Evolutionary conservation across 202 grass and related monocot genomes (phyloP).

Genomic region (Carex sylvatica): DNA sequence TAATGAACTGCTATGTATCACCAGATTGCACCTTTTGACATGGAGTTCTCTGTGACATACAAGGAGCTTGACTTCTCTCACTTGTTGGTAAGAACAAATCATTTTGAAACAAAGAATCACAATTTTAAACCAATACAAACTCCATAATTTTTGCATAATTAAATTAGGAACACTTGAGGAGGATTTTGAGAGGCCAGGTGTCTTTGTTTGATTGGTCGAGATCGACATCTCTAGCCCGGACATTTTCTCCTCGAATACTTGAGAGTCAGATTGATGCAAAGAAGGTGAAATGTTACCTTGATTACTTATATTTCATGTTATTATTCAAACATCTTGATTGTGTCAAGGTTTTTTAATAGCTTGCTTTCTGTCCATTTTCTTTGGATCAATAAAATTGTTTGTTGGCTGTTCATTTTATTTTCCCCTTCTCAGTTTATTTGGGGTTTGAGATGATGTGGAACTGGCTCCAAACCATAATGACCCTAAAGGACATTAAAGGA

Average conservation of each 20-base stretch:
- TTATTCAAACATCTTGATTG: constrained; percentile 8
- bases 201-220: constrained; percentile 99
- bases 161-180: constrained; percentile 88
- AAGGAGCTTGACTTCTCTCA: constrained; percentile 99
- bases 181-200: constrained; percentile 95
- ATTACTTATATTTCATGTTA: neutral
- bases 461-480: neutral
- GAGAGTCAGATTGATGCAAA: constrained; percentile 96
- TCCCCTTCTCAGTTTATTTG: neutral
- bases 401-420: neutral
- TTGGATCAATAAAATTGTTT: constrained; percentile 8
- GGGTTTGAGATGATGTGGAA: neutral
- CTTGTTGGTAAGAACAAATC: constrained; percentile 67
- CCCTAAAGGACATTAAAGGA: neutral
- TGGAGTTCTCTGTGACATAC: constrained; percentile 91
- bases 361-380: neutral
- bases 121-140: constrained; percentile 6
- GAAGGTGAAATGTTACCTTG: constrained; percentile 54
- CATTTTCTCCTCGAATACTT: constrained; percentile 81
- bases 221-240: constrained; percentile 75
- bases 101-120: constrained; percentile 20
- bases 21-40: constrained; percentile 89
- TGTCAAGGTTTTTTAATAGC: constrained; percentile 14
- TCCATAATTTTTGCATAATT: constrained; percentile 25
- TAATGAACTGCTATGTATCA: constrained; percentile 27